Percentiles rank a stretch among this genome's conserved stretches.
Conservation (phyloP, 2,329 filamentous ascomycete genomes). For the Exophiala calicioides region DNA sequence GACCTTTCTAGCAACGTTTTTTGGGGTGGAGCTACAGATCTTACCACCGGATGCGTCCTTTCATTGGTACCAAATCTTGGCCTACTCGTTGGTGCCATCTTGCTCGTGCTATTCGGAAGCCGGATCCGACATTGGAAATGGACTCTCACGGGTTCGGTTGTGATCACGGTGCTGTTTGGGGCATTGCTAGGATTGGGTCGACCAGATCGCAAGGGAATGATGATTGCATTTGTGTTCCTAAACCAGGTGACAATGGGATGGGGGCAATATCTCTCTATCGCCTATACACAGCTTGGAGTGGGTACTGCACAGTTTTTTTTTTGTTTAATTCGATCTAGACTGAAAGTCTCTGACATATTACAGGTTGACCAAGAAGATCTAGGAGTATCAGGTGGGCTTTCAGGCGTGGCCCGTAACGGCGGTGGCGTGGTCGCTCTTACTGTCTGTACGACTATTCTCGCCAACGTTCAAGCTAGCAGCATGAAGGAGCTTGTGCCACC, state of each 20-base stretch:
- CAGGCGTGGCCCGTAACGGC: conserved; percentile 47
- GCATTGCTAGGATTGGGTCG: conserved; percentile 46
- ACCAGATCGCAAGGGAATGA: conserved; percentile 47
- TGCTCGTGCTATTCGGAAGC: conserved; percentile 45
- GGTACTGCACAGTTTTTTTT: conserved; percentile 13
- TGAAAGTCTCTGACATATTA: conserved; percentile 27
- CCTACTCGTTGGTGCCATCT: conserved; percentile 46
- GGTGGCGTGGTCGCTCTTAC: conserved; percentile 45
- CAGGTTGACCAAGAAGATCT: conserved; percentile 44
- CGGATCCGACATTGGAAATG: conserved; percentile 50
- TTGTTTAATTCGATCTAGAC: not conserved
- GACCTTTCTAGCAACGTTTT: conserved; percentile 4
- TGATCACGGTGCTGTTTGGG: conserved; percentile 52
- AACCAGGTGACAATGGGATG: conserved; percentile 48
- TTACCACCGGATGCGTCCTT: conserved; percentile 39
- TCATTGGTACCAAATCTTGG: conserved; percentile 49
- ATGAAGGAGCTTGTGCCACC: conserved; percentile 35
- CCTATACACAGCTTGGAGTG: conserved; percentile 52
- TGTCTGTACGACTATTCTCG: conserved; percentile 46
- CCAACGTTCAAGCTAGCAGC: conserved; percentile 28
- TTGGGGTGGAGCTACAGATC: conserved; percentile 31
- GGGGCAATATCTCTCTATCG: conserved; percentile 51
- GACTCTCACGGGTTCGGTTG: conserved; percentile 46
- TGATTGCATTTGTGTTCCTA: conserved; percentile 50
- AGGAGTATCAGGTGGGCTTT: conserved; percentile 48